Percentiles rank a stretch among this genome's conserved stretches.
Evolutionary conservation across 345 rosid species (phyloP).

Genomic region (Ricinus communis): DNA sequence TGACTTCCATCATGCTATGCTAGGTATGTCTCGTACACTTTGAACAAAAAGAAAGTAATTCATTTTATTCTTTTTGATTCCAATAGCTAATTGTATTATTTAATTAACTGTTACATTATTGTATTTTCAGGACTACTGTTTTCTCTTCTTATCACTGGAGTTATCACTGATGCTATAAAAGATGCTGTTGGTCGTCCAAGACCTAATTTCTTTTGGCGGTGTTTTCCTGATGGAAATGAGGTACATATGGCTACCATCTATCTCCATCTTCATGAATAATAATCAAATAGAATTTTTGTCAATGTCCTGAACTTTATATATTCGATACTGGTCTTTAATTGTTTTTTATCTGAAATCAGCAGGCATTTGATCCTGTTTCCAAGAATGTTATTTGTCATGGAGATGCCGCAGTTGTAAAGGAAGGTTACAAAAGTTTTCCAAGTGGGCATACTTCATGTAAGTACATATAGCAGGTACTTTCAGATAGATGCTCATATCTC

Average conservation of each 20-base stretch:
- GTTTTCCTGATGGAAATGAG: conserved; percentile 58
- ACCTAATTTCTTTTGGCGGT: conserved; percentile 65
- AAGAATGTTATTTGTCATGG: conserved; percentile 57
- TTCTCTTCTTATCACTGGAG: conserved; percentile 52
- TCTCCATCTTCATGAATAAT: neutral
- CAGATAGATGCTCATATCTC: too few species aligned
- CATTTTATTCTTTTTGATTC: neutral
- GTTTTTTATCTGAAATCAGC: conserved; percentile 2
- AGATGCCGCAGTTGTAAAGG: conserved; percentile 40
- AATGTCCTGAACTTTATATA: too few species aligned
- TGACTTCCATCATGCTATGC: conserved; percentile 60
- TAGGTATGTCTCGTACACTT: conserved; percentile 32
- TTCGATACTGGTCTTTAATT: neutral
- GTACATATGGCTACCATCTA: conserved; percentile 17
- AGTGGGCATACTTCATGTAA: conserved; percentile 30
- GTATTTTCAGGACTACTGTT: conserved; percentile 46
- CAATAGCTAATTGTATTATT: neutral
- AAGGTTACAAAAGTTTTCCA: conserved; percentile 76
- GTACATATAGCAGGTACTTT: conserved; percentile 2
- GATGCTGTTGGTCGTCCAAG: conserved; percentile 63
- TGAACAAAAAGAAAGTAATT: neutral
- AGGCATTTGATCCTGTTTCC: conserved; percentile 42
- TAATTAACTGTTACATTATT: neutral
- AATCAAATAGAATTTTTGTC: too few species aligned
- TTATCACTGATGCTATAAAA: conserved; percentile 63